phyloP scores from a whole-genome alignment of 192 early-diverging fungal genomes.

The Backusella morwellensis region DNA sequence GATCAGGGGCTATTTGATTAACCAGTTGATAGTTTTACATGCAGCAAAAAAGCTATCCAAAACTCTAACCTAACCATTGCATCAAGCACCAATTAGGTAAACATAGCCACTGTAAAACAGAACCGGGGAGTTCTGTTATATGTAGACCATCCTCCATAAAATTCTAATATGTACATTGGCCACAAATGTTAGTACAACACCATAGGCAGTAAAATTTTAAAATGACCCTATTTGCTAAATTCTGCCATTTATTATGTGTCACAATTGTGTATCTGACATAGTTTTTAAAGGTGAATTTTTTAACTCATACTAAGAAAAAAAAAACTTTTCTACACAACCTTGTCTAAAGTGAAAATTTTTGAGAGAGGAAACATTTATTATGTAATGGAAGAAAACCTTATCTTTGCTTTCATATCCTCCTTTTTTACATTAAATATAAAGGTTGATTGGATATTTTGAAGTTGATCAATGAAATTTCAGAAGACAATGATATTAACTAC shows the following conservation, averaged over 20 bases:
- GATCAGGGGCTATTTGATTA: neutral
- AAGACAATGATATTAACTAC: neutral
- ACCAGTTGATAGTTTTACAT: neutral
- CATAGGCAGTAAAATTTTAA: neutral
- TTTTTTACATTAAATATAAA: neutral
- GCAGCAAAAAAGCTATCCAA: neutral
- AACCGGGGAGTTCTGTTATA: neutral
- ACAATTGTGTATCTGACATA: neutral
- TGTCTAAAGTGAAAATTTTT: neutral
- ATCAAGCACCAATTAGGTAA: neutral
- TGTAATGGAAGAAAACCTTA: neutral
- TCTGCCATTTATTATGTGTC: neutral
- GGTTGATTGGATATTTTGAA: neutral
- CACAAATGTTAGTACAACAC: neutral
- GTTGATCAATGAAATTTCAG: neutral
- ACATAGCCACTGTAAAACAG: neutral
- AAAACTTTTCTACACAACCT: neutral
- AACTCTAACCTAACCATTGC: neutral
- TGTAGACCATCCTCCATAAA: neutral
- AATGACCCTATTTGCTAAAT: neutral
- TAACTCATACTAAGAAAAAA: neutral
- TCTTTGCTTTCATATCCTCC: neutral
- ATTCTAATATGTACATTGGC: neutral
- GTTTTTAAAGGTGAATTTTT: neutral
- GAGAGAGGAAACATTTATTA: neutral